phyloP scores from a whole-genome alignment of 768 basidiomycete genomes.

The Xanthoconium stramineum region DNA sequence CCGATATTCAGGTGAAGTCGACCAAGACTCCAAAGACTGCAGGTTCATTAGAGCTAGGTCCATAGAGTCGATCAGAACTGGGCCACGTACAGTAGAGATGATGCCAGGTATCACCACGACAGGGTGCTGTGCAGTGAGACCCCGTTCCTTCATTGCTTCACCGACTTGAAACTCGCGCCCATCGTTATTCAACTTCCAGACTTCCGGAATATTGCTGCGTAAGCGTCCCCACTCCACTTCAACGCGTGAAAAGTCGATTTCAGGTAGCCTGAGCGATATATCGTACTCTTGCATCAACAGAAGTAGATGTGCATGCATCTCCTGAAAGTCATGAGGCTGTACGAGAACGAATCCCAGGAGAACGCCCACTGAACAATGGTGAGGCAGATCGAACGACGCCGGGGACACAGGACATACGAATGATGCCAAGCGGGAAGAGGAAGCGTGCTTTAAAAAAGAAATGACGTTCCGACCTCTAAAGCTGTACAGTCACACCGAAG shows the following conservation, averaged over 20 bases:
- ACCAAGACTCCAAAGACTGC: slow-evolving; percentile 93
- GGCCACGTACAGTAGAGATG: slow-evolving; percentile 70
- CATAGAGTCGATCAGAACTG: background rate
- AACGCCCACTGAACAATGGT: slow-evolving; percentile 51
- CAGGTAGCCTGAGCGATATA: slow-evolving; percentile 58
- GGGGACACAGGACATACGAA: slow-evolving; percentile 39
- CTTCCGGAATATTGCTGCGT: slow-evolving; percentile 66
- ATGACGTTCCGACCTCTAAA: slow-evolving; percentile 14
- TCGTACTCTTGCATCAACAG: slow-evolving; percentile 71
- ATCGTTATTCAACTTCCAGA: slow-evolving; percentile 79
- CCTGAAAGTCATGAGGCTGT: slow-evolving; percentile 62
- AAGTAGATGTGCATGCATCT: slow-evolving; percentile 64
- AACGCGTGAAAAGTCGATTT: slow-evolving; percentile 63
- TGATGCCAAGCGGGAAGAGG: slow-evolving; percentile 71
- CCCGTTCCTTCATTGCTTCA: slow-evolving; percentile 59
- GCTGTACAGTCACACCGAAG: background rate
- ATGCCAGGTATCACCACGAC: slow-evolving; percentile 88
- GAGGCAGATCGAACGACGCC: background rate
- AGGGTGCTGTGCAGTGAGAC: slow-evolving; percentile 69
- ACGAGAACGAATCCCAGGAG: slow-evolving; percentile 63
- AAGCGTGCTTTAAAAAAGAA: slow-evolving; percentile 41
- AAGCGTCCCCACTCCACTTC: slow-evolving; percentile 71
- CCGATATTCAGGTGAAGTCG: slow-evolving; percentile 79
- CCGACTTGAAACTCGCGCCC: slow-evolving; percentile 81
- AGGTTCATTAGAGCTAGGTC: background rate